Evolutionary conservation across 2,329 filamentous ascomycete genomes (phyloP), one percentile per base, ranked within the genome.

Genomic region (Ceratocystis huliohia): DNA sequence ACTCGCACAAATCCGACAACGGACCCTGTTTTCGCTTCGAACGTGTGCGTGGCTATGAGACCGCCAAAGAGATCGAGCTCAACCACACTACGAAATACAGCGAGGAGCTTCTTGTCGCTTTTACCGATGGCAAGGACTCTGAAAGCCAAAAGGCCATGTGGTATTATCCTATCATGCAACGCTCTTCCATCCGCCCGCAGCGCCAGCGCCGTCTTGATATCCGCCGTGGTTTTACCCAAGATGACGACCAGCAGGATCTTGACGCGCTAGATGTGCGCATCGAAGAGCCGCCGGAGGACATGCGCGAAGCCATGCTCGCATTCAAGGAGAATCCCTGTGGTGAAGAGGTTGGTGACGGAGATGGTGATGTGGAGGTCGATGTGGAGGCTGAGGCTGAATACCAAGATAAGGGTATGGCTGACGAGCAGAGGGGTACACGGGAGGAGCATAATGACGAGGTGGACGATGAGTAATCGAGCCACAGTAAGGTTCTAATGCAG

Each of bases 111-210:
- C 79, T 86, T 66, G 75, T 88, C 33, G 79, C 82, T 2, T 80
- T 81, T 71, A 80, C 83, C 70, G 80, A 84, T 69, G 81, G 82
- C 69, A 79, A 74, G 28, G 71, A 75, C 62, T 78, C 80, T 69
- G 79, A 79, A 63, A 74, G 17, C 8, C 56, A 59, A 37, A 83
- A 82, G 73, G 85, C 80, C 5, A 82, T 81, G 13, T 87, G 85
- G 74, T 88, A 87, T 74, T 88, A 88, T 71, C 86, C 86, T 3
- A 79, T 88, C 69, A 82, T 88, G 75, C 84, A 87, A 74, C 82
- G 83, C 65, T 83, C 80, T 61, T 79, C 79, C 25, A 83, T 88
- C 71, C 79, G 84, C 57, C 84, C 83, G 37, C 84, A 86, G 74
- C 80, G 85, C 67, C 81, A 79, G 68, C 86, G 83, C 78, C 84